Evolutionary conservation across 257 asterid species (phyloP).

Genomic region (Fraxinus quadrangulata): DNA sequence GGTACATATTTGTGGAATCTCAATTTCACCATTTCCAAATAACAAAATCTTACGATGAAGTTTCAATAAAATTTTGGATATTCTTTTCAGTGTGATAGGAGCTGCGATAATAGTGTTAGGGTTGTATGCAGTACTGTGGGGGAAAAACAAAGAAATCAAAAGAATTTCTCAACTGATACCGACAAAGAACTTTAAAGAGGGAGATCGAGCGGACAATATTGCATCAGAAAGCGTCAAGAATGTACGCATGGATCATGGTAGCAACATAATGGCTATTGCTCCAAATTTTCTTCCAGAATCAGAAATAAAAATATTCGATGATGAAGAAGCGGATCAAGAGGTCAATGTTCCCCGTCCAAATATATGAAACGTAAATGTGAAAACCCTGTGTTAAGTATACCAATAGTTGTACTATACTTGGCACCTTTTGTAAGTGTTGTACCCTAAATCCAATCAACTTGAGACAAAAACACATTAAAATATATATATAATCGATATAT

Average conservation of each 20-base stretch:
- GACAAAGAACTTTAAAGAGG: background rate
- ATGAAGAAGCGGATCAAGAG: background rate
- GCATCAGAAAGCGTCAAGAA: background rate
- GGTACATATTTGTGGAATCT: conserved; percentile 13
- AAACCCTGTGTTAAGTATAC: no score
- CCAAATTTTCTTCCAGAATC: background rate
- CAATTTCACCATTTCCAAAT: background rate
- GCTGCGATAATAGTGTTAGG: conserved; percentile 26
- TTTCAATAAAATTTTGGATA: background rate
- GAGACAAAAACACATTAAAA: no score
- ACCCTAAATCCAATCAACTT: no score
- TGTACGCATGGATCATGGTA: background rate
- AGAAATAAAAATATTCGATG: background rate
- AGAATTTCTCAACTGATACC: background rate
- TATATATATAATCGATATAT: no score
- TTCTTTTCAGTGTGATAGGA: conserved; percentile 37
- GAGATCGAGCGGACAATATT: background rate
- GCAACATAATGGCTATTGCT: background rate
- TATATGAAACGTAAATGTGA: background rate
- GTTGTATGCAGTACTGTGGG: conserved; percentile 26
- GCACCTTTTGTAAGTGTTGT: no score
- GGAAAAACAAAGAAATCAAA: conserved; percentile 23
- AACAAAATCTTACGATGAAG: background rate
- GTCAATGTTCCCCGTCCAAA: background rate
- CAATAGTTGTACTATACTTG: no score